Evolutionary conservation across 2,329 filamentous ascomycete genomes (phyloP).

Genomic region (Epichloe uncinata): DNA sequence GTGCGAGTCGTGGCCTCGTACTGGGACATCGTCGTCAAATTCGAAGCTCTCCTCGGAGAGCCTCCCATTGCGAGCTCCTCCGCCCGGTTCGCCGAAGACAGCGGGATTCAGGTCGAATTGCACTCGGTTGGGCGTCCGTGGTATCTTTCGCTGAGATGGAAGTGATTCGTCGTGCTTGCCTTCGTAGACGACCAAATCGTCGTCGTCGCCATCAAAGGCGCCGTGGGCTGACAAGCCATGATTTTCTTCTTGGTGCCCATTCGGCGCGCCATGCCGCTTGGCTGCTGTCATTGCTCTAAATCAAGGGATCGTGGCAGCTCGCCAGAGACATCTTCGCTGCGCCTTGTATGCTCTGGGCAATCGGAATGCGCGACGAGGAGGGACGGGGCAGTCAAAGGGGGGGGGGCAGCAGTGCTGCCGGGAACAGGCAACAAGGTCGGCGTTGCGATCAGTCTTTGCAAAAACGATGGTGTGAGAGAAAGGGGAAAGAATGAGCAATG

Average conservation of each 20-base stretch:
- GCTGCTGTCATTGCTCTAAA: constrained; percentile 18
- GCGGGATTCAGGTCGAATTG: constrained; percentile 52
- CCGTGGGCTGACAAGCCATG: constrained; percentile 16
- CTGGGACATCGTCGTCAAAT: constrained; percentile 27
- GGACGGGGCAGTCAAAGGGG: too few species aligned
- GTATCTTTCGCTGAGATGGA: constrained; percentile 7
- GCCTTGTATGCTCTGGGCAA: neutral
- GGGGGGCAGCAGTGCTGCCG: neutral
- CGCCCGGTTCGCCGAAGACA: constrained; percentile 22
- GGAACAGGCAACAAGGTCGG: neutral
- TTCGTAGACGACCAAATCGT: constrained; percentile 13
- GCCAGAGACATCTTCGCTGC: constrained; percentile 7
- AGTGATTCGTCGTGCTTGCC: constrained; percentile 6
- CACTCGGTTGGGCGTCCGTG: constrained; percentile 52
- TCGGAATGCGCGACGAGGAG: neutral
- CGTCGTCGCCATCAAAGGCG: constrained; percentile 13
- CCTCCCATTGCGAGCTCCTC: constrained; percentile 6
- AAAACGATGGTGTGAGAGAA: neutral
- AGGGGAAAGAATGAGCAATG: neutral
- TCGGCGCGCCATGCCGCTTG: constrained; percentile 17
- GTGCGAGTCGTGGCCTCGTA: constrained; percentile 36
- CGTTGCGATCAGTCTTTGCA: neutral
- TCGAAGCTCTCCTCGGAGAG: constrained; percentile 32
- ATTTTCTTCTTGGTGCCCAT: constrained; percentile 18
- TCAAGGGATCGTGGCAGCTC: constrained; percentile 6